phyloP scores from a whole-genome alignment of 495 filamentous ascomycete species.

The Lasiosphaeris hirsuta region DNA sequence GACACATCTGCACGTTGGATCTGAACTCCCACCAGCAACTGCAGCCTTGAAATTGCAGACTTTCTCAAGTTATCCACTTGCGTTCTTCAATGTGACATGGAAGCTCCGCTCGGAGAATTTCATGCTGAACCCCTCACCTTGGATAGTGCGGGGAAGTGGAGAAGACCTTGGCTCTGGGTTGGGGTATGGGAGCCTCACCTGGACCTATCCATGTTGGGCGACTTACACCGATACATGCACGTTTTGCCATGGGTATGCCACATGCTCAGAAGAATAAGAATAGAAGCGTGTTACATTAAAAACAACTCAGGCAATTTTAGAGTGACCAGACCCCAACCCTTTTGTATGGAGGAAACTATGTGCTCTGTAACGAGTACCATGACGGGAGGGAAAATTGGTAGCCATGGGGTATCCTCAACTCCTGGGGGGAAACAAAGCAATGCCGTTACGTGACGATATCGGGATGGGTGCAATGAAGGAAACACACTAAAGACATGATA shows the following conservation, averaged over 20 bases:
- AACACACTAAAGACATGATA: neutral
- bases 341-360: neutral
- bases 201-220: neutral
- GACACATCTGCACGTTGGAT: no score
- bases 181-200: neutral
- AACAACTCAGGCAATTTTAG: neutral
- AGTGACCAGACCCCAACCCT: neutral
- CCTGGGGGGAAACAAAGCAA: constrained; percentile 1
- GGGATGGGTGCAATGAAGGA: no score
- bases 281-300: neutral
- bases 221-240: neutral
- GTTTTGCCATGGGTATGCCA: neutral
- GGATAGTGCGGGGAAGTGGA: constrained; percentile 6
- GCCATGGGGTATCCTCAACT: constrained; percentile 25
- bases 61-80: neutral
- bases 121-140: neutral
- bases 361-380: neutral
- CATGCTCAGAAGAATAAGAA: neutral
- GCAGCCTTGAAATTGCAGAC: neutral
- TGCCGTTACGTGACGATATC: neutral
- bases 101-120: neutral
- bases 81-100: neutral
- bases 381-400: neutral
- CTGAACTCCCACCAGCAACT: no score
- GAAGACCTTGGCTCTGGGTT: neutral